These are phyloP conservation scores for Ceratobasidium papillatum DNA, from an alignment of 1,284 basidiomycete genomes.

Conservation along the genomic window DNA sequence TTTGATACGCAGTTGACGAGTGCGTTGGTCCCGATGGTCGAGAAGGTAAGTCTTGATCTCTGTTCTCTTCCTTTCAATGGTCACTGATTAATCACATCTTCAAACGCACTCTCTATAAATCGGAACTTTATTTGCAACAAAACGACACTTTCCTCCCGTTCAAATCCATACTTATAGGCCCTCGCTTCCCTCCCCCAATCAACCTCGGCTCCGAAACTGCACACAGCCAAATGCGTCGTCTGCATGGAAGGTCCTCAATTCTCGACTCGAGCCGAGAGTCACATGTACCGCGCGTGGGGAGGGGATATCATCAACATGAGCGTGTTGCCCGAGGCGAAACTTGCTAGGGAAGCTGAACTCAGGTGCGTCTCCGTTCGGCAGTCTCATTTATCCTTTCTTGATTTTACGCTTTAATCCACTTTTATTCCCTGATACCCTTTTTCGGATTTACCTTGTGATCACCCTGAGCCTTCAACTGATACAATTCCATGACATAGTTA, in stretches of 20 bases:
- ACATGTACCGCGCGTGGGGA: slow-evolving; percentile 94
- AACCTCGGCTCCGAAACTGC: slow-evolving; percentile 56
- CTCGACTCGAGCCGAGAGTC: slow-evolving; percentile 92
- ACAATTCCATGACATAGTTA: slow-evolving; percentile 66
- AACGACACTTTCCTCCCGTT: background rate
- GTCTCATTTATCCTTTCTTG: slow-evolving; percentile 16
- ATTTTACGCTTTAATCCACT: background rate
- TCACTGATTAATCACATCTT: background rate
- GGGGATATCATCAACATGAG: slow-evolving; percentile 98
- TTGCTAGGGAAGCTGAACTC: slow-evolving; percentile 94
- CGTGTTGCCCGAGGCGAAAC: slow-evolving; percentile 93
- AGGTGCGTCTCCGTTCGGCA: slow-evolving; percentile 65
- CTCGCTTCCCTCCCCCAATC: slow-evolving; percentile 26
- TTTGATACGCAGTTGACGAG: slow-evolving; percentile 72
- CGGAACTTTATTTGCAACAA: background rate
- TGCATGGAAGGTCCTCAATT: slow-evolving; percentile 99
- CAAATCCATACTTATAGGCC: background rate
- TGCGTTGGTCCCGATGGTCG: slow-evolving; percentile 76
- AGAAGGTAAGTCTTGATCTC: slow-evolving; percentile 59
- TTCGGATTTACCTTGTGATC: background rate
- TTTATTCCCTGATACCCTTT: too few relatives aligned
- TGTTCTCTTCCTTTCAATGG: background rate
- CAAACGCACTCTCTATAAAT: background rate
- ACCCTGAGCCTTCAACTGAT: background rate
- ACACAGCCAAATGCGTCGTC: slow-evolving; percentile 85